Base-by-base conservation (phyloP, 129 eudicot genomes). In the Rutidosis leptorrhynchoides region DNA sequence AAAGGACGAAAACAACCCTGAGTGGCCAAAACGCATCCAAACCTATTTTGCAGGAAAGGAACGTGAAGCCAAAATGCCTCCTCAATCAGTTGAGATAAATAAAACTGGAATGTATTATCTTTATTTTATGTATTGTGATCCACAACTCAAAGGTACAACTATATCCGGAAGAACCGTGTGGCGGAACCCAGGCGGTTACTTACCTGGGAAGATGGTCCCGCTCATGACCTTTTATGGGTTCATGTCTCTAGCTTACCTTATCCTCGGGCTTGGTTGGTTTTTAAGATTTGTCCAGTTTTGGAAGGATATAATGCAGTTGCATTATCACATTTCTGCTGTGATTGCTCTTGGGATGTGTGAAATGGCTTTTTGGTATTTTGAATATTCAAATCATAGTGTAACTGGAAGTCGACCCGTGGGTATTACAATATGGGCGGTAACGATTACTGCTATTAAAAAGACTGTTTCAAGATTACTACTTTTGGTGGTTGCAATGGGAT, bases 311-410 rank as follows among this genome's bases (percentile, higher is more conserved):
- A 87, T 81, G 81, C 87, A 78, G 77, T 67, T 87, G 53, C 95
- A 87, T 73, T 87, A 81, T 60, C 85, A 87, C 68, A 87, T 87
- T 45, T 81, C 95, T 0, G 78, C 81, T 62, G 87, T 87, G 20
- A 83, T 87, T 79, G 90, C 95, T 58, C 95, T 87, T 51, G 95
- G 95, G 51, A 87, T 87, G 90, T 77, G 84, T 65, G 95, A 87
- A 79, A 83, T 78, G 80, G 85, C 87, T 2, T 73, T 87, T 68
- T 87, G 95, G 90, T 87, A 83, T 74, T 87, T 78, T 68, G 95
- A 87, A 48, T 87, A 87, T 83, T 79, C 87, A 26, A 87, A 83
- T 75, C 86, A 83, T 33, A 77, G 83, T 65, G 67, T 65, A 26
- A 87, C 95, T 9, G 90, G 95, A 54, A 65, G 59, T 61, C 69